phyloP scores from a whole-genome alignment of 2,329 filamentous ascomycete species.

The Cytospora leucostoma region DNA sequence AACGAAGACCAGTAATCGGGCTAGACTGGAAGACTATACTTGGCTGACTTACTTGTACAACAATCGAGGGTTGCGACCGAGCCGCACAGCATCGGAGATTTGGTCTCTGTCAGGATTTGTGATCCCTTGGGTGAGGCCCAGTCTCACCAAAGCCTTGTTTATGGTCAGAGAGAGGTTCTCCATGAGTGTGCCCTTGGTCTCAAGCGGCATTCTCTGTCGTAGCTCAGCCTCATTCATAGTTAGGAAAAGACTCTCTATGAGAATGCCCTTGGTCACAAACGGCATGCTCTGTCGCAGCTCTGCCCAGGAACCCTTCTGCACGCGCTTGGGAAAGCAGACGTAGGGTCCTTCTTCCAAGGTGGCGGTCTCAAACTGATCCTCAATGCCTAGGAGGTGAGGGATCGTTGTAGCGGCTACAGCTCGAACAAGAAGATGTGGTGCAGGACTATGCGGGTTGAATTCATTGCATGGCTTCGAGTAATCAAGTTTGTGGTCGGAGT shows the following conservation, averaged over 20 bases:
- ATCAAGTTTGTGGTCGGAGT: slow-evolving; percentile 16
- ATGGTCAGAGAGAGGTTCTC: background rate
- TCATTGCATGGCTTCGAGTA: background rate
- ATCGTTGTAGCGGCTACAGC: background rate
- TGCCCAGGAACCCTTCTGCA: slow-evolving; percentile 15
- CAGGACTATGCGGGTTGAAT: slow-evolving; percentile 9
- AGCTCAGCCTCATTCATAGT: slow-evolving; percentile 7
- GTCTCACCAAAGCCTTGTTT: background rate
- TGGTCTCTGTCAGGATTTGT: slow-evolving; percentile 5
- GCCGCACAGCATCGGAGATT: background rate
- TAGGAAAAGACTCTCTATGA: background rate
- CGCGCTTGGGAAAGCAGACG: slow-evolving; percentile 1
- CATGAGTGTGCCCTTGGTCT: slow-evolving; percentile 1
- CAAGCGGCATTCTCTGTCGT: slow-evolving; percentile 13
- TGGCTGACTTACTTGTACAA: slow-evolving; percentile 17
- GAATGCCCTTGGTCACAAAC: slow-evolving; percentile 5
- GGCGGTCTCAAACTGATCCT: background rate
- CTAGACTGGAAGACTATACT: background rate
- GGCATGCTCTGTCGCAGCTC: slow-evolving; percentile 15
- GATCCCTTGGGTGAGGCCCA: slow-evolving; percentile 12
- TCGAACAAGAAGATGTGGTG: slow-evolving; percentile 9
- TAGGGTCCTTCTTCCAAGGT: background rate
- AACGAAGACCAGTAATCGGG: background rate
- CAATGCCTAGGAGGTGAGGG: slow-evolving; percentile 19
- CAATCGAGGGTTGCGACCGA: background rate